Evolutionary conservation across 805 yeast genomes (phyloP).

Genomic region (Scheffersomyces amazonensis): DNA sequence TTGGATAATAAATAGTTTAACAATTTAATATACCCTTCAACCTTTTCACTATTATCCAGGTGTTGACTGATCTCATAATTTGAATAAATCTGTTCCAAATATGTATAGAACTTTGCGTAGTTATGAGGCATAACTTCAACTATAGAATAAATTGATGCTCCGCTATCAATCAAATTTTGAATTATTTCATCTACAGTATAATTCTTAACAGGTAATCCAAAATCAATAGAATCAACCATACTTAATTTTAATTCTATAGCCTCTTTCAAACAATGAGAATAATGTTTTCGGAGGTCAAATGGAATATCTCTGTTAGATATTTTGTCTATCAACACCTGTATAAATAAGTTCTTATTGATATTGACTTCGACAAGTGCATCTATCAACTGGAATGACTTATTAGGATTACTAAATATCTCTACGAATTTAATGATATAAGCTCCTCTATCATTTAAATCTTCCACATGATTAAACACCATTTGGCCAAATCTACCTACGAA

Average conservation of each 20-base stretch:
- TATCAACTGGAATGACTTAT: slow-evolving; percentile 22
- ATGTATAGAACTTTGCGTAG: background rate
- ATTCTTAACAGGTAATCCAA: background rate
- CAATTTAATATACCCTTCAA: slow-evolving; percentile 32
- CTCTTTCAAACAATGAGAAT: slow-evolving; percentile 32
- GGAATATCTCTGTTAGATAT: slow-evolving; percentile 30
- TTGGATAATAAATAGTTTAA: slow-evolving; percentile 6
- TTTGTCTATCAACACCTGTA: slow-evolving; percentile 26
- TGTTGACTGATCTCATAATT: slow-evolving; percentile 27
- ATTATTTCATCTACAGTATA: background rate
- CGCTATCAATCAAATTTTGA: background rate
- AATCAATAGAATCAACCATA: background rate
- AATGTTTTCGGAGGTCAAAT: slow-evolving; percentile 39
- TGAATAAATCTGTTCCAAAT: slow-evolving; percentile 1
- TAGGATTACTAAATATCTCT: slow-evolving; percentile 50
- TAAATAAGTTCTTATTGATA: slow-evolving; percentile 20
- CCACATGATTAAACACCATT: slow-evolving; percentile 21
- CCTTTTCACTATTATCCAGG: slow-evolving; percentile 26
- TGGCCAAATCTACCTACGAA: slow-evolving; percentile 72
- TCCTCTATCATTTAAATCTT: slow-evolving; percentile 17
- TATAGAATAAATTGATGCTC: background rate
- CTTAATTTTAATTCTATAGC: background rate
- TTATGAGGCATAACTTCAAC: background rate
- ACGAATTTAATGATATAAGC: slow-evolving; percentile 47
- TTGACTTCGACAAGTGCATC: slow-evolving; percentile 19